phyloP scores from a whole-genome alignment of 2,329 filamentous ascomycete species.

The Gnomoniopsis sp. region DNA sequence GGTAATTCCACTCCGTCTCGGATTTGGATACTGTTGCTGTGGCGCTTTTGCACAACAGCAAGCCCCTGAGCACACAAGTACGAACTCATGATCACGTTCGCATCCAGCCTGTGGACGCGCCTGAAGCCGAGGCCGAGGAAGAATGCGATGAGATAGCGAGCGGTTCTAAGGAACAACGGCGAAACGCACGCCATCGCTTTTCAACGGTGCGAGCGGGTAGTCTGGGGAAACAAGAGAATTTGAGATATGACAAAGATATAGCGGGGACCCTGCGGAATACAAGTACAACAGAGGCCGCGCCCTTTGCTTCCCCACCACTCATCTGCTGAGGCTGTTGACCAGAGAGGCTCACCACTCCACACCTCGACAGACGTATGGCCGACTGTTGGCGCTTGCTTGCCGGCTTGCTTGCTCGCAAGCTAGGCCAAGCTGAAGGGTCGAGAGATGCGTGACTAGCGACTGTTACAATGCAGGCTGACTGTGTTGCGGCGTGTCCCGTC shows the following conservation, averaged over 20 bases:
- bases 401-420: background rate
- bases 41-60: background rate
- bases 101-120: background rate
- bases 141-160: too few relatives aligned
- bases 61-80: background rate
- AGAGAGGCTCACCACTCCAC: background rate
- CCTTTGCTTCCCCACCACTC: background rate
- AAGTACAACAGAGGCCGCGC: background rate
- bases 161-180: too few relatives aligned
- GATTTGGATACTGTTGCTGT: background rate
- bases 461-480: background rate
- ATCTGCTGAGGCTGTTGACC: background rate
- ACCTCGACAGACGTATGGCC: background rate
- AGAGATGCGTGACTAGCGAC: background rate
- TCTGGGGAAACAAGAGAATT: background rate
- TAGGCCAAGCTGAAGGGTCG: background rate
- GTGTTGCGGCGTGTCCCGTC: background rate
- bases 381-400: background rate
- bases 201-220: too few relatives aligned
- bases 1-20: background rate
- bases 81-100: background rate
- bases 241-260: background rate
- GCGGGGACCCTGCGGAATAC: background rate
- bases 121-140: background rate
- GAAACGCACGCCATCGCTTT: too few relatives aligned